These are phyloP conservation scores for Karstenula rhodostoma DNA, from an alignment of 2,329 filamentous ascomycete genomes.

Conservation along the genomic window DNA sequence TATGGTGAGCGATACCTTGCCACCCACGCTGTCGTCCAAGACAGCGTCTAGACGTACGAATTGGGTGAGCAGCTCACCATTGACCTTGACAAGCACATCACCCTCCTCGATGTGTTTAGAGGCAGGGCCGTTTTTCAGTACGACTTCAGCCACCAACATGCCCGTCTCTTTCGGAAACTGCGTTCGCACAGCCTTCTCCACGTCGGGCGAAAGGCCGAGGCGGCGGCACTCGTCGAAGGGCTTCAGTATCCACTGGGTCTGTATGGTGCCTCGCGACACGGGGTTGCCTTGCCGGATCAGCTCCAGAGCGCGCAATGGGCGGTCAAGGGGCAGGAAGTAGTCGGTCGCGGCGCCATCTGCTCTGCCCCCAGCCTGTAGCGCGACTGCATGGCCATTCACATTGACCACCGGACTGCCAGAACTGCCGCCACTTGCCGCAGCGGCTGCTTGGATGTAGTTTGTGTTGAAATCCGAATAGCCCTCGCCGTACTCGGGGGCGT, in stretches of 20 bases:
- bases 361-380: constrained; percentile 91
- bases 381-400: constrained; percentile 89
- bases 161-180: constrained; percentile 92
- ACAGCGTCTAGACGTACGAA: constrained; percentile 93
- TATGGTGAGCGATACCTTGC: constrained; percentile 79
- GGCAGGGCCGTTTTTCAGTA: constrained; percentile 88
- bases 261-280: constrained; percentile 93
- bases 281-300: constrained; percentile 79
- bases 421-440: constrained; percentile 93
- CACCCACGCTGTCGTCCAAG: constrained; percentile 84
- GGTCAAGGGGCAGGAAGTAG: constrained; percentile 94
- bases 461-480: constrained; percentile 98
- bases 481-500: constrained; percentile 96
- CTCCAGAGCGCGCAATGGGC: constrained; percentile 84
- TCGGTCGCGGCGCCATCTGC: constrained; percentile 96
- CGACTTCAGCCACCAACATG: constrained; percentile 95
- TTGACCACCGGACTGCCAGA: constrained; percentile 99
- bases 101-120: constrained; percentile 90
- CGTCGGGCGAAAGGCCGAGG: constrained; percentile 81
- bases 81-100: constrained; percentile 91
- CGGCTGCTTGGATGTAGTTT: constrained; percentile 97
- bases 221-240: constrained; percentile 96
- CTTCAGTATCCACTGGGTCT: constrained; percentile 96
- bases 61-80: constrained; percentile 89
- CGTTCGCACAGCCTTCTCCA: constrained; percentile 85